phyloP scores from a whole-genome alignment of 352 stramenopile species.

The Phytophthora colocasiae region DNA sequence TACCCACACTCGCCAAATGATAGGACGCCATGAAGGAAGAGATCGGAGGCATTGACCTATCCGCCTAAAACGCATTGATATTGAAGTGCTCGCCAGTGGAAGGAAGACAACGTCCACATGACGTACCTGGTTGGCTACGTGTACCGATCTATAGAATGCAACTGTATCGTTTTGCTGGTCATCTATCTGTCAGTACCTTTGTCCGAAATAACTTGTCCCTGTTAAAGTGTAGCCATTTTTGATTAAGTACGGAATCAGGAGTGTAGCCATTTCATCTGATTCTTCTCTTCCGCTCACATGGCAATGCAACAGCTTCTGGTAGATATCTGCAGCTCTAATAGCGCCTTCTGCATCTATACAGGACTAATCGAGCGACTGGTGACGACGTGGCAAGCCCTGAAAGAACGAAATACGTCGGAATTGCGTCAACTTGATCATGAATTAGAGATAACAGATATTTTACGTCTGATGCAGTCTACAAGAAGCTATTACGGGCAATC shows the following conservation, averaged over 20 bases:
- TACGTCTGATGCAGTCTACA: constrained; percentile 22
- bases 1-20: constrained; percentile 19
- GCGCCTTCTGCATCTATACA: constrained; percentile 14
- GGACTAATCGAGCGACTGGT: constrained; percentile 13
- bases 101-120: too few species aligned
- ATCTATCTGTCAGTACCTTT: constrained; percentile 1
- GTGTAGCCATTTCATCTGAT: too few species aligned
- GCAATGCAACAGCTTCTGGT: constrained; percentile 16
- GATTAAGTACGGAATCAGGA: too few species aligned
- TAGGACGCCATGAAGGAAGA: constrained; percentile 19
- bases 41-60: constrained; percentile 19
- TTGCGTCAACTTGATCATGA: constrained; percentile 13
- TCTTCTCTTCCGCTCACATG: neutral
- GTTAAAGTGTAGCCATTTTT: constrained; percentile 18
- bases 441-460: constrained; percentile 13
- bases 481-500: neutral
- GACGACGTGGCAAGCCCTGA: neutral
- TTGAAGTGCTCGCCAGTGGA: constrained; percentile 6
- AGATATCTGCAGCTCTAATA: constrained; percentile 2
- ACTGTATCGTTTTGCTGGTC: constrained; percentile 10
- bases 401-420: neutral
- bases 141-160: neutral
- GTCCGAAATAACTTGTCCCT: constrained; percentile 2
- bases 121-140: neutral
- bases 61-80: constrained; percentile 7